These are phyloP conservation scores for Theobroma grandiflorum DNA, from an alignment of 441 rosid species.

Conservation along the genomic window DNA sequence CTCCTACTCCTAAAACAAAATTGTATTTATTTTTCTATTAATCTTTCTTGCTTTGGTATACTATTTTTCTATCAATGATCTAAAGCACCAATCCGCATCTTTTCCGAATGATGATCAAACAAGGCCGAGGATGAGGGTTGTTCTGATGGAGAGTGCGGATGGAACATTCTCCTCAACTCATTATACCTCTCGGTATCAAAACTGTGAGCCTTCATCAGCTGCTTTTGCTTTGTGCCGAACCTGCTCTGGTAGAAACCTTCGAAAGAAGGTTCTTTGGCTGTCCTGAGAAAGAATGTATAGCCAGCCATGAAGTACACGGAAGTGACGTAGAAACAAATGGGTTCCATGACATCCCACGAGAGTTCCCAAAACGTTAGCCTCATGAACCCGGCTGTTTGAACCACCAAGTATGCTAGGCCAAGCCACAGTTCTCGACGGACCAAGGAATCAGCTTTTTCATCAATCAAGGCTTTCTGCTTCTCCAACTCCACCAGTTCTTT, in stretches of 20 bases:
- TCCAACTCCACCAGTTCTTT: constrained; percentile 69
- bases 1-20: constrained; percentile 29
- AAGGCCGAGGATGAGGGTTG: background rate
- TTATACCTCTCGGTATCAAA: constrained; percentile 67
- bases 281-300: constrained; percentile 84
- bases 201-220: constrained; percentile 48
- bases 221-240: constrained; percentile 66
- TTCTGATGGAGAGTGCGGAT: constrained; percentile 30
- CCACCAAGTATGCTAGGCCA: constrained; percentile 72
- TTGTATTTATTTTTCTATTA: background rate
- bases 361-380: constrained; percentile 98
- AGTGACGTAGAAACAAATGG: constrained; percentile 92
- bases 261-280: constrained; percentile 86
- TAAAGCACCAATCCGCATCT: constrained; percentile 12
- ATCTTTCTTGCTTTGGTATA: background rate
- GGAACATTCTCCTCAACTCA: constrained; percentile 55
- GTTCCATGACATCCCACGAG: constrained; percentile 99
- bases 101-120: constrained; percentile 20
- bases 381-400: constrained; percentile 91
- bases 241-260: constrained; percentile 91
- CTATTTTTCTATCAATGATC: background rate
- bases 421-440: constrained; percentile 82
- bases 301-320: constrained; percentile 79
- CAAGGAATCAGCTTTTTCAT: constrained; percentile 55
- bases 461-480: constrained; percentile 60